Conservation (phyloP, 1,139 yeast species). For the Taphrina flavorubra region DNA sequence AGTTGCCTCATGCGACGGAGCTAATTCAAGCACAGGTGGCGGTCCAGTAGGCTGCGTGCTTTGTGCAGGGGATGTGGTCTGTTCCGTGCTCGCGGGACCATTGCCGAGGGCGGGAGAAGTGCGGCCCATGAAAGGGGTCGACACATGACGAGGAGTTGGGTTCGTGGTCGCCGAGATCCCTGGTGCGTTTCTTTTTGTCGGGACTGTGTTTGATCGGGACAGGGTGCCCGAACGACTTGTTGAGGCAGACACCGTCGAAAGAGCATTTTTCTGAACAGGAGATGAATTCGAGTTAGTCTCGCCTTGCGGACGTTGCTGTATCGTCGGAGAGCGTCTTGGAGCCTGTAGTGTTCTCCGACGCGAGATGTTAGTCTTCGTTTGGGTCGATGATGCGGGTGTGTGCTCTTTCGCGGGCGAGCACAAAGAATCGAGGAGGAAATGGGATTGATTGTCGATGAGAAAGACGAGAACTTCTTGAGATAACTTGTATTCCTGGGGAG, state of each 20-base stretch:
- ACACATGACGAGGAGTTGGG: slow-evolving; percentile 19
- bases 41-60: background rate
- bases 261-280: background rate
- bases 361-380: slow-evolving; percentile 6
- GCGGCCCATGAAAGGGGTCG: slow-evolving; percentile 7
- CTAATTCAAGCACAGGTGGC: background rate
- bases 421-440: slow-evolving; percentile 44
- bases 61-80: background rate
- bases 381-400: slow-evolving; percentile 5
- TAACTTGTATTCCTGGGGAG: slow-evolving; percentile 86
- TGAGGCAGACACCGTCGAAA: background rate
- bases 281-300: background rate
- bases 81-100: background rate
- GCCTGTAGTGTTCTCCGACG: slow-evolving; percentile 28
- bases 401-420: slow-evolving; percentile 15
- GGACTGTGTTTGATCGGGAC: slow-evolving; percentile 36
- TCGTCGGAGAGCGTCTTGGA: slow-evolving; percentile 9
- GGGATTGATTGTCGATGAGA: slow-evolving; percentile 67
- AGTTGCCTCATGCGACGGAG: background rate
- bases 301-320: slow-evolving; percentile 4
- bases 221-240: slow-evolving; percentile 8
- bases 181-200: slow-evolving; percentile 32
- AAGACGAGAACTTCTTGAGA: slow-evolving; percentile 89
- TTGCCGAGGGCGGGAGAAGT: background rate
- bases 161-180: background rate